phyloP scores from a whole-genome alignment of 192 early-diverging fungal genomes.

The Coemansia sp. region DNA sequence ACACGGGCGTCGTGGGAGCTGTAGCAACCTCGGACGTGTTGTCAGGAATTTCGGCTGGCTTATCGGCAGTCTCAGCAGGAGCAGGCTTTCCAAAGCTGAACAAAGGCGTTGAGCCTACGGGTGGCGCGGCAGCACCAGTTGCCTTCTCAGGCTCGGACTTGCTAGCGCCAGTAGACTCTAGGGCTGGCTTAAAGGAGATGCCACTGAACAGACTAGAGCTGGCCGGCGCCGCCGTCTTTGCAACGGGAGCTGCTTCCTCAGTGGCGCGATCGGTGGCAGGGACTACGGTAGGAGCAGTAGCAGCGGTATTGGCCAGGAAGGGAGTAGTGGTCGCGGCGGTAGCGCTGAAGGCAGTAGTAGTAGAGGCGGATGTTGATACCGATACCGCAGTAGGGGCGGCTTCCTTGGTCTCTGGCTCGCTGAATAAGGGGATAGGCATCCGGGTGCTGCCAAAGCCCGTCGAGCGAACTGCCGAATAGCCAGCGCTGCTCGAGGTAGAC shows the following conservation, averaged over 20 bases:
- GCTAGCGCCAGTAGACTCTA: background rate
- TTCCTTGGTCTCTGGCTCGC: slow-evolving; percentile 23
- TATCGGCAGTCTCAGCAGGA: background rate
- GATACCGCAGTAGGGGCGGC: background rate
- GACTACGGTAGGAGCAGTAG: background rate
- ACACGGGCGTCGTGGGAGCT: slow-evolving; percentile 18
- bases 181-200: slow-evolving; percentile 8
- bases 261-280: background rate
- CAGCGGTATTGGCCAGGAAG: background rate
- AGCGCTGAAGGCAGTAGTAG: background rate
- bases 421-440: slow-evolving; percentile 39
- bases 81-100: slow-evolving; percentile 26
- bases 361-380: background rate
- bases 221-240: background rate
- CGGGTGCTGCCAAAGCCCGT: slow-evolving; percentile 55
- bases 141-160: background rate
- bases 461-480: slow-evolving; percentile 23
- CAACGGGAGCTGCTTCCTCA: background rate
- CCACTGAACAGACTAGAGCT: slow-evolving; percentile 12
- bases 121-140: background rate
- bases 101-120: slow-evolving; percentile 4
- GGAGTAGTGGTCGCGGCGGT: background rate
- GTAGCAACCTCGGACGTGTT: slow-evolving; percentile 12
- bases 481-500: slow-evolving; percentile 8
- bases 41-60: slow-evolving; percentile 10